A percentile compares a stretch with the other conserved stretches of the same genome.
These are phyloP conservation scores for Cladorrhinum sp. DNA, from an alignment of 2,329 filamentous ascomycete species.

Conservation along the genomic window DNA sequence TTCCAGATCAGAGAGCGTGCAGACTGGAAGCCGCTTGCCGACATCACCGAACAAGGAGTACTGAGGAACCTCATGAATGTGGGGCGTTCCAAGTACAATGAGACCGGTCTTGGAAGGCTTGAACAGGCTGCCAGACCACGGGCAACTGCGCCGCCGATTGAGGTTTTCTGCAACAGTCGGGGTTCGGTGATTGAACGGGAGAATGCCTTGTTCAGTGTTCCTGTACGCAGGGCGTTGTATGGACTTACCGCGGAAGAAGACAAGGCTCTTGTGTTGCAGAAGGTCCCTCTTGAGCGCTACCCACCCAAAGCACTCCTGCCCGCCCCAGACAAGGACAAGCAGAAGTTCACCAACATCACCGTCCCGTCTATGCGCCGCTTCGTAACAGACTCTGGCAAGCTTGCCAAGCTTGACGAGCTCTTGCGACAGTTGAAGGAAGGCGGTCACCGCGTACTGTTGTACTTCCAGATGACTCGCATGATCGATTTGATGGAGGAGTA, in stretches of 20 bases:
- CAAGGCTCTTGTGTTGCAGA: slow-evolving; percentile 68
- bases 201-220: slow-evolving; percentile 72
- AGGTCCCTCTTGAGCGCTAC: slow-evolving; percentile 63
- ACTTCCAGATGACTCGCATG: slow-evolving; percentile 99
- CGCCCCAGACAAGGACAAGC: slow-evolving; percentile 73
- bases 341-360: slow-evolving; percentile 82
- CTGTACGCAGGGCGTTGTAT: slow-evolving; percentile 72
- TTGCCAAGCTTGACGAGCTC: slow-evolving; percentile 84
- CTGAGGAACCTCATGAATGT: slow-evolving; percentile 78
- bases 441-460: slow-evolving; percentile 88
- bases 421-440: slow-evolving; percentile 87
- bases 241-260: slow-evolving; percentile 65
- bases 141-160: slow-evolving; percentile 81
- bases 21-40: slow-evolving; percentile 62
- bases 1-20: slow-evolving; percentile 75
- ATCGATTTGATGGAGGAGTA: slow-evolving; percentile 99
- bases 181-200: slow-evolving; percentile 64
- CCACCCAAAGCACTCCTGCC: slow-evolving; percentile 68
- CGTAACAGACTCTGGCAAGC: slow-evolving; percentile 94
- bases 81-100: slow-evolving; percentile 59
- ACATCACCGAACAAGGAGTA: slow-evolving; percentile 68
- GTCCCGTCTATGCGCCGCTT: slow-evolving; percentile 97
- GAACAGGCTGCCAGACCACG: slow-evolving; percentile 78
- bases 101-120: slow-evolving; percentile 70
- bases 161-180: slow-evolving; percentile 71